These are phyloP conservation scores for Suillus plorans DNA, from an alignment of 768 basidiomycete species.

Conservation along the genomic window DNA sequence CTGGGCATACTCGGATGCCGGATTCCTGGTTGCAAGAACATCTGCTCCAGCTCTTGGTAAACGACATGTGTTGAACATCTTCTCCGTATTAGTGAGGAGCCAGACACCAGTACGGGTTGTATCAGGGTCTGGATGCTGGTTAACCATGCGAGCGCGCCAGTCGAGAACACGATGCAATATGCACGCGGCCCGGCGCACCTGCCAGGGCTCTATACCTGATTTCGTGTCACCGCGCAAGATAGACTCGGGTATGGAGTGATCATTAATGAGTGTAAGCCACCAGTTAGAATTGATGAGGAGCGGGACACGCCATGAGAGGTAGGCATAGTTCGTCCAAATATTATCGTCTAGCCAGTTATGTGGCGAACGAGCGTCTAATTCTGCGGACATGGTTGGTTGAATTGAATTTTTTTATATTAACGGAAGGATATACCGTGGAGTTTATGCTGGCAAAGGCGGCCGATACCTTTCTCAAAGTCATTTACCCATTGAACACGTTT, in stretches of 20 bases:
- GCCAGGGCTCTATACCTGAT: conserved; percentile 70
- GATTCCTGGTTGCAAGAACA: conserved; percentile 49
- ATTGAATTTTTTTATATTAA: background rate
- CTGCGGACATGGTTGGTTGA: background rate
- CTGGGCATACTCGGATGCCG: conserved; percentile 35
- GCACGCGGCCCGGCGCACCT: conserved; percentile 84
- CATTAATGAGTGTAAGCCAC: conserved; percentile 89
- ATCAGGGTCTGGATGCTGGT: conserved; percentile 69
- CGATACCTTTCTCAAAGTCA: conserved; percentile 73
- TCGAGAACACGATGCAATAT: conserved; percentile 68
- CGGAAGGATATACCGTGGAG: conserved; percentile 56
- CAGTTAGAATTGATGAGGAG: conserved; percentile 91
- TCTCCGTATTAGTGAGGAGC: conserved; percentile 56
- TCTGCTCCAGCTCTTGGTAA: conserved; percentile 72
- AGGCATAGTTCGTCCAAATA: conserved; percentile 86
- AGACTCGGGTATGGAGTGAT: conserved; percentile 54
- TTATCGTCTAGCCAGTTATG: conserved; percentile 95
- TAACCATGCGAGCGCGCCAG: conserved; percentile 65
- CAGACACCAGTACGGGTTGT: conserved; percentile 77
- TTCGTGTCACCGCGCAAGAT: conserved; percentile 24
- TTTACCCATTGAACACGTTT: conserved; percentile 59
- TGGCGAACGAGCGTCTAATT: conserved; percentile 68
- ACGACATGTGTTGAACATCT: conserved; percentile 76
- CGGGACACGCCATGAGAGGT: conserved; percentile 85
- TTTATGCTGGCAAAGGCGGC: conserved; percentile 67